Conservation (phyloP, 169 alveolate genomes). For the Sarcocystis neurona region DNA sequence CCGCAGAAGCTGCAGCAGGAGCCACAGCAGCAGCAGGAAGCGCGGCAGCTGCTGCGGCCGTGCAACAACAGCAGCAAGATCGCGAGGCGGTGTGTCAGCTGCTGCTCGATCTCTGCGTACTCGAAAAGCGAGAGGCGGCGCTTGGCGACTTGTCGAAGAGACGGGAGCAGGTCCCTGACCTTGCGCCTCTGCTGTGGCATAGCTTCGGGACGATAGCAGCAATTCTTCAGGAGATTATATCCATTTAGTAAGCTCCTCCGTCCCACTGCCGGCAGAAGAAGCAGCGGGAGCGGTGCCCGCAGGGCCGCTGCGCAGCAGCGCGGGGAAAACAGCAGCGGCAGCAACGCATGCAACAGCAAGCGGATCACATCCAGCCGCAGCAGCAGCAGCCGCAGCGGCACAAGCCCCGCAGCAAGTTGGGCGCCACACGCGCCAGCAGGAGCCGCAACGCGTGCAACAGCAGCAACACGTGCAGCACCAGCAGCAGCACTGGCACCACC, state of each 20-base stretch:
- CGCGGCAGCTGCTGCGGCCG: not conserved
- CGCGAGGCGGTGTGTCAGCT: conserved; percentile 78
- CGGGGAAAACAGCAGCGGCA: no score
- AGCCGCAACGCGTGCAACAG: no score
- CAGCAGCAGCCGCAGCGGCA: no score
- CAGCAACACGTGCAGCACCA: no score
- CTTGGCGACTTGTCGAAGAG: conserved; percentile 91
- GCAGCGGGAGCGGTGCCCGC: no score
- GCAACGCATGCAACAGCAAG: no score
- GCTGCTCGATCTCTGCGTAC: conserved; percentile 88
- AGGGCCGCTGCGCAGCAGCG: no score
- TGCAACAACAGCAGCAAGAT: not conserved
- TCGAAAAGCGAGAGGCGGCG: conserved; percentile 96
- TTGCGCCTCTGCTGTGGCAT: conserved; percentile 98
- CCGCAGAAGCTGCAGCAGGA: not conserved
- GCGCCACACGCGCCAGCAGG: no score
- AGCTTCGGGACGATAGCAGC: conserved; percentile 96
- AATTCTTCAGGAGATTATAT: conserved; percentile 58
- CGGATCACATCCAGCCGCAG: no score
- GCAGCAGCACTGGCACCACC: no score
- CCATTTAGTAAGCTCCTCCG: conserved; percentile 28
- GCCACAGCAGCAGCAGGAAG: not conserved
- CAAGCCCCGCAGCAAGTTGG: no score
- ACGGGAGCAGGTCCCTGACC: conserved; percentile 90
- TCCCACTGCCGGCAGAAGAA: not conserved